Base-by-base conservation (phyloP, 176 grass and related monocot species). In the Phoenix roebelenii region DNA sequence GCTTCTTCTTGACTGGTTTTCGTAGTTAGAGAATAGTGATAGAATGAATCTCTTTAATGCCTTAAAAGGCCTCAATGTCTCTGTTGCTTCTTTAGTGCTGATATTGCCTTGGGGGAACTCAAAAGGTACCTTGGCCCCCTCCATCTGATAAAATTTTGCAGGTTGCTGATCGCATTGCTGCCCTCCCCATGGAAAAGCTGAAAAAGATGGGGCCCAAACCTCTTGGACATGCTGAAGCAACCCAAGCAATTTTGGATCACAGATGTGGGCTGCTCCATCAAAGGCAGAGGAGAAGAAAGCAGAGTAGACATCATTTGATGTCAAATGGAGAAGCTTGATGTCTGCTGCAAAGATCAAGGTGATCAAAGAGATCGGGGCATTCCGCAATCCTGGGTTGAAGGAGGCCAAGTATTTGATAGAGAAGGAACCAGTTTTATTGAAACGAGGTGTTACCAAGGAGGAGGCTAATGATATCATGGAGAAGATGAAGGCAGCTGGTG, bases 301-400 rank as follows among this genome's bases (percentile, higher is more conserved):
- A 4, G 92, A 97, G 62, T 91, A 97, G 81, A 80, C 84, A 4
- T 81, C 80, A 12, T 91, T 91, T 5, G 92, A 97, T 78, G 74
- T 97, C 16, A 96, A 90, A 68, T 96, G 70, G 92, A 97, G 81
- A 97, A 97, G 60, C 91, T 91, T 23, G 92, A 97, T 9, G 62
- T 25, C 92, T 59, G 83, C 84, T 62, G 72, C 86, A 2, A 97
- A 97, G 70, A 91, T 97, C 57, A 97, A 97, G 81, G 89, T 97
- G 57, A 97, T 97, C 52, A 97, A 97, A 72, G 92, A 97, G 80
- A 82, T 97, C 69, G 77, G 92, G 59, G 77, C 83, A 25, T 91
- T 97, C 57, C 90, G 83, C 0, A 83, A 77, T 85, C 68, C 90
- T 50, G 92, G 92, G 14, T 39, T 97, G 75, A 97, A 90, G 54